A percentile compares a stretch with the other conserved stretches of the same genome.
These are phyloP conservation scores for Collybia mongolica DNA, from an alignment of 768 basidiomycete species.

Conservation along the genomic window DNA sequence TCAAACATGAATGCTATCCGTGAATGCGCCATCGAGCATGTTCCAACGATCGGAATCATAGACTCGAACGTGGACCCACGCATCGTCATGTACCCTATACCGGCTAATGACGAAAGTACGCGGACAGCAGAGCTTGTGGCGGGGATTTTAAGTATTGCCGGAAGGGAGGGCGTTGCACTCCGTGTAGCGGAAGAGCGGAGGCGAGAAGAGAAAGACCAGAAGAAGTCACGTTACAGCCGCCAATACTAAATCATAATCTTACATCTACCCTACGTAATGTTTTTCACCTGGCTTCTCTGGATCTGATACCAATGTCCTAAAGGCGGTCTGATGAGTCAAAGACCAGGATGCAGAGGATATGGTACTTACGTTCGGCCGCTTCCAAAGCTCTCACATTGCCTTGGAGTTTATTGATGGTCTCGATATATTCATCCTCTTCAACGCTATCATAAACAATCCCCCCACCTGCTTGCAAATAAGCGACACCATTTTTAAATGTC, in stretches of 20 bases:
- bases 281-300: slow-evolving; percentile 43
- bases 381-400: slow-evolving; percentile 86
- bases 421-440: slow-evolving; percentile 95
- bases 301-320: slow-evolving; percentile 71
- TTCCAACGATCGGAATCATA: slow-evolving; percentile 92
- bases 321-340: slow-evolving; percentile 16
- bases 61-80: slow-evolving; percentile 97
- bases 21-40: slow-evolving; percentile 85
- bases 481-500: slow-evolving; percentile 91
- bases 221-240: slow-evolving; percentile 6
- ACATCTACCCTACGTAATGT: slow-evolving; percentile 14
- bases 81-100: slow-evolving; percentile 96
- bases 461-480: slow-evolving; percentile 94
- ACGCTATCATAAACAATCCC: slow-evolving; percentile 97
- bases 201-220: slow-evolving; percentile 21
- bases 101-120: slow-evolving; percentile 94
- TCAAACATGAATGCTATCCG: slow-evolving; percentile 83
- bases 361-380: slow-evolving; percentile 78
- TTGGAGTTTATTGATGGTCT: slow-evolving; percentile 93
- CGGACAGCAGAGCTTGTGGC: slow-evolving; percentile 89
- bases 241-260: slow-evolving; percentile 11
- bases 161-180: slow-evolving; percentile 68
- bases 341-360: not conserved
- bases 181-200: slow-evolving; percentile 29
- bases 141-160: slow-evolving; percentile 87